These are phyloP conservation scores for Rhinocladiella similis DNA, from an alignment of 2,329 filamentous ascomycete species.

Conservation along the genomic window DNA sequence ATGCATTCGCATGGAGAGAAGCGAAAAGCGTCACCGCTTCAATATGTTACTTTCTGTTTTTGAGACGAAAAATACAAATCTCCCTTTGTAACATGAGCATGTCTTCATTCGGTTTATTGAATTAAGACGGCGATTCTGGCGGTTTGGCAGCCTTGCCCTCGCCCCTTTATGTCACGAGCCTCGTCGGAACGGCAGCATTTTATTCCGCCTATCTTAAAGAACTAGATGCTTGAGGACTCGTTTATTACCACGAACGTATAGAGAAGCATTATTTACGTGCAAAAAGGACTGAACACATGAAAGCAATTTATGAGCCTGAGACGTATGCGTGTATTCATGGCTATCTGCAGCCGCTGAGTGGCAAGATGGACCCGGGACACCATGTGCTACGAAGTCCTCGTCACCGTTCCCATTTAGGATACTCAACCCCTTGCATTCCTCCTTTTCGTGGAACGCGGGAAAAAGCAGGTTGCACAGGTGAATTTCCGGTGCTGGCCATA, in stretches of 20 bases:
- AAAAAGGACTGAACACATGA: no score
- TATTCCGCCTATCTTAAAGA: not conserved
- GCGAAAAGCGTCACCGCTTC: not conserved
- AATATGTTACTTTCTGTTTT: not conserved
- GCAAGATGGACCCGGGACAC: no score
- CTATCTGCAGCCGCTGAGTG: no score
- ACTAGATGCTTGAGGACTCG: not conserved
- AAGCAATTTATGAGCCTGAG: no score
- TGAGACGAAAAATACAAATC: not conserved
- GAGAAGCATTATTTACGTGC: not conserved
- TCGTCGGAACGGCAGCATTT: slow-evolving; percentile 2
- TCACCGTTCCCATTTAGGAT: no score
- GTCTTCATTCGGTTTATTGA: not conserved
- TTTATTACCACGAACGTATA: not conserved
- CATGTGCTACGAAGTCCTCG: no score
- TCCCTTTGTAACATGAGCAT: not conserved
- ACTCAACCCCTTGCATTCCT: no score
- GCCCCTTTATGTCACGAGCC: not conserved
- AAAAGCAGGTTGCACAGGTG: no score
- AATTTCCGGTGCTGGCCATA: no score
- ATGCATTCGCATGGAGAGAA: not conserved
- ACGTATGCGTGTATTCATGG: no score
- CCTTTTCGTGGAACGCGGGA: no score
- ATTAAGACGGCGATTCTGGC: no score
- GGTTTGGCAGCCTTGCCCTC: not conserved